These are phyloP conservation scores for Macrolepiota dolichaula DNA, from an alignment of 768 basidiomycete species.

Conservation along the genomic window DNA sequence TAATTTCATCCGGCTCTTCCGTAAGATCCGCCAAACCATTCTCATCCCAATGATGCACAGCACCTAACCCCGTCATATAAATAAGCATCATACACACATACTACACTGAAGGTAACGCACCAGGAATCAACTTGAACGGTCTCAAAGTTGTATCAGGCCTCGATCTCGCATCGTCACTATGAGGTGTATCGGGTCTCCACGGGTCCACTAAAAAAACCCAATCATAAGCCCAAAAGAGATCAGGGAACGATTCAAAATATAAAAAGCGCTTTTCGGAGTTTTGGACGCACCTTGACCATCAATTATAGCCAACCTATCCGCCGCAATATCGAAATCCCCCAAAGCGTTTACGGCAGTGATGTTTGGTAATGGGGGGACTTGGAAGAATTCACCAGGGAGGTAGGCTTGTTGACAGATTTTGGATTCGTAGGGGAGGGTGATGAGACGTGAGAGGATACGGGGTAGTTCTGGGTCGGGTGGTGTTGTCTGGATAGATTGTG, in stretches of 20 bases:
- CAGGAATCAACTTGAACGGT: slow-evolving; percentile 86
- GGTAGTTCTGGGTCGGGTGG: slow-evolving; percentile 70
- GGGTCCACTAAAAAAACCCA: slow-evolving; percentile 63
- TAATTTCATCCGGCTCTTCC: slow-evolving; percentile 76
- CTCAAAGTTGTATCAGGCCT: slow-evolving; percentile 67
- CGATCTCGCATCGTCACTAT: slow-evolving; percentile 66
- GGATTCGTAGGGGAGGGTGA: slow-evolving; percentile 44
- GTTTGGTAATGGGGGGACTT: slow-evolving; percentile 72
- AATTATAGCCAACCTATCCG: slow-evolving; percentile 82
- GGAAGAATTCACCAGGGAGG: slow-evolving; percentile 72
- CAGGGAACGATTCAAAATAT: no score
- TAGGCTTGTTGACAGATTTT: slow-evolving; percentile 47
- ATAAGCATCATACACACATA: background rate
- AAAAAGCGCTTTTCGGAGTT: no score
- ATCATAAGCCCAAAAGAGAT: background rate
- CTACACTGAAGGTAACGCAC: slow-evolving; percentile 56
- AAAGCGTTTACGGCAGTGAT: slow-evolving; percentile 78
- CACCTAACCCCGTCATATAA: slow-evolving; percentile 41
- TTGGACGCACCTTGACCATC: slow-evolving; percentile 67
- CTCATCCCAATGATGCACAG: slow-evolving; percentile 75
- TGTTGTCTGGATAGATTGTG: slow-evolving; percentile 51
- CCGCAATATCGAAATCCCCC: slow-evolving; percentile 81
- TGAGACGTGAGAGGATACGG: slow-evolving; percentile 73
- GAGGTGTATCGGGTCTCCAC: slow-evolving; percentile 86
- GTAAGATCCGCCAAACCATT: slow-evolving; percentile 62